These are phyloP conservation scores for Dianthus caryophyllus DNA, from an alignment of 148 eudicot species.

Conservation along the genomic window DNA sequence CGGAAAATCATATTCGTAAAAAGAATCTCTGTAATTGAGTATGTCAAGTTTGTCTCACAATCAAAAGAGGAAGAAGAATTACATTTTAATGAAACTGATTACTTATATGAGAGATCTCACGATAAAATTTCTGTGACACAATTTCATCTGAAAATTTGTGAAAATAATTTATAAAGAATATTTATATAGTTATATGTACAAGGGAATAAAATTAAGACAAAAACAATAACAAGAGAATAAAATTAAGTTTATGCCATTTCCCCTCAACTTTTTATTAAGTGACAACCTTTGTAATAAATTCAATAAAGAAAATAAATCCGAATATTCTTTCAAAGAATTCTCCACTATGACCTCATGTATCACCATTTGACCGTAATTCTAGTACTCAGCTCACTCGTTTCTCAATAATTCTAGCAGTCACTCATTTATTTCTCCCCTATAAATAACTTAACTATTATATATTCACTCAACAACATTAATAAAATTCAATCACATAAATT, in stretches of 20 bases:
- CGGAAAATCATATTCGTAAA: too few relatives aligned
- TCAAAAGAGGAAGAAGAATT: too few relatives aligned
- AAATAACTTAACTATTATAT: constrained; percentile 8
- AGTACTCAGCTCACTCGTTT: not conserved
- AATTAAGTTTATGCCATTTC: not conserved
- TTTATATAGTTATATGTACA: too few relatives aligned
- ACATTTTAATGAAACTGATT: too few relatives aligned
- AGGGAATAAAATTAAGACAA: too few relatives aligned
- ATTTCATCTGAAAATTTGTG: too few relatives aligned
- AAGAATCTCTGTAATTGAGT: too few relatives aligned
- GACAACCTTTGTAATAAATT: not conserved
- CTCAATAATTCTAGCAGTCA: constrained; percentile 16
- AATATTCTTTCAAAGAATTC: constrained; percentile 25
- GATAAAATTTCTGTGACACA: too few relatives aligned
- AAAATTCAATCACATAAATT: not conserved
- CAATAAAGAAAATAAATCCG: not conserved
- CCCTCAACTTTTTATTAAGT: not conserved
- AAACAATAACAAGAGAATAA: not conserved
- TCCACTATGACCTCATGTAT: constrained; percentile 38
- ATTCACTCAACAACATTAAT: not conserved
- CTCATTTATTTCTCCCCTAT: constrained; percentile 6
- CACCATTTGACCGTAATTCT: constrained; percentile 32
- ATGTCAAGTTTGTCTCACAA: too few relatives aligned
- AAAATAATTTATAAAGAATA: too few relatives aligned
- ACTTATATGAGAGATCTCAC: too few relatives aligned